Percentiles rank a stretch among this genome's conserved stretches.
Conservation (phyloP, 1,139 yeast species). For the Blastobotrys aristatus region DNA sequence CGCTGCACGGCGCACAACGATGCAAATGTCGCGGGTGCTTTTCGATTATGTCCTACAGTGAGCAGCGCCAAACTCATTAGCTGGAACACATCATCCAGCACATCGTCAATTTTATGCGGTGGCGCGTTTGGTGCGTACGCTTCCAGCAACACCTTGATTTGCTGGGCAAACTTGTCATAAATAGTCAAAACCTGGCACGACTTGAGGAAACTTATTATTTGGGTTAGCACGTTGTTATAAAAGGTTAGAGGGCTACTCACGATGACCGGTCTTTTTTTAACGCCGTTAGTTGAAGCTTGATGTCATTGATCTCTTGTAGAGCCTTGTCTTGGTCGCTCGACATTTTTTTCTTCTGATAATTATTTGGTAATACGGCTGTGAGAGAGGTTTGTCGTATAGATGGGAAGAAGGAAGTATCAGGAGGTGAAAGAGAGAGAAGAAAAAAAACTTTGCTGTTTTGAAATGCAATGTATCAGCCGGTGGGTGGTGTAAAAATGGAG, state of each 20-base stretch:
- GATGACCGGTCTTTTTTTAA: constrained; percentile 50
- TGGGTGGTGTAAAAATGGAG: not conserved
- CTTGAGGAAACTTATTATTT: constrained; percentile 38
- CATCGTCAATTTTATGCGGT: constrained; percentile 47
- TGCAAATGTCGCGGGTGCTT: constrained; percentile 92
- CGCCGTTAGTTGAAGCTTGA: constrained; percentile 41
- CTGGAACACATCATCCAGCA: constrained; percentile 88
- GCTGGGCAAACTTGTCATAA: constrained; percentile 38
- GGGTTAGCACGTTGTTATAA: not conserved
- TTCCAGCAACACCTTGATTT: constrained; percentile 30
- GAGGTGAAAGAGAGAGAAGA: not conserved
- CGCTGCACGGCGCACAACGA: constrained; percentile 80
- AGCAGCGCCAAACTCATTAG: constrained; percentile 76
- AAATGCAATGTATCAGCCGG: too few species aligned
- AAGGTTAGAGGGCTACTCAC: constrained; percentile 24
- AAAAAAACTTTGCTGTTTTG: not conserved
- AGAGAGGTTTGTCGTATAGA: not conserved
- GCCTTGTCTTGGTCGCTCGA: not conserved
- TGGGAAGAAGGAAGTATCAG: not conserved
- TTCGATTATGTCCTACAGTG: constrained; percentile 83
- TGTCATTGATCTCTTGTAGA: constrained; percentile 36
- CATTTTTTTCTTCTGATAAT: not conserved
- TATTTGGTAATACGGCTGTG: not conserved
- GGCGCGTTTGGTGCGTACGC: constrained; percentile 29
- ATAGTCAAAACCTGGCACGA: constrained; percentile 47